Evolutionary conservation across 2,329 filamentous ascomycete species (phyloP).

Genomic region (Alternaria hordeiaustralica): DNA sequence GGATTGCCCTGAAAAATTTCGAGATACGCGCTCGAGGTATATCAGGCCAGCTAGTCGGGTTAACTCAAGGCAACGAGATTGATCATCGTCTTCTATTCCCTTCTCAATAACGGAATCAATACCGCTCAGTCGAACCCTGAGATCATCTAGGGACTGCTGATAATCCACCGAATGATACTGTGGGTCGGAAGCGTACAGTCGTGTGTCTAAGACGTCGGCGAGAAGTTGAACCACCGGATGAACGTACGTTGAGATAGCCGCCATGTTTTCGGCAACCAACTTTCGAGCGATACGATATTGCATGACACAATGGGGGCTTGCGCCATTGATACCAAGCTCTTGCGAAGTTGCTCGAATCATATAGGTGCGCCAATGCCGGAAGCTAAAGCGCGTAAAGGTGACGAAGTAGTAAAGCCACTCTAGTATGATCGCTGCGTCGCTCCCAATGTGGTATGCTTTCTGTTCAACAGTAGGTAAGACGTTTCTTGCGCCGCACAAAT

Average conservation of each 20-base stretch:
- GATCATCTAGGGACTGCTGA: not conserved
- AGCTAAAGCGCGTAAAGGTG: conserved; percentile 10
- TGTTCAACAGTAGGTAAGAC: not conserved
- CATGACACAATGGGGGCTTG: not conserved
- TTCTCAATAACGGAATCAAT: not conserved
- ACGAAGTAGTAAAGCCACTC: conserved; percentile 15
- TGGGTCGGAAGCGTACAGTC: not conserved
- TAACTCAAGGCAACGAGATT: not conserved
- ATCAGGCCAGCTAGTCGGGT: not conserved
- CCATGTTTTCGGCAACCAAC: not conserved
- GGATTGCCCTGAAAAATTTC: not conserved
- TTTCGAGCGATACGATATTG: not conserved
- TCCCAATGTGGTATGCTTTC: not conserved
- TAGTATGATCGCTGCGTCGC: not conserved
- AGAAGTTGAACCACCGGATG: not conserved
- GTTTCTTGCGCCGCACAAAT: not conserved
- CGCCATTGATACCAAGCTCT: conserved; percentile 2
- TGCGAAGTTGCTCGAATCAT: not conserved
- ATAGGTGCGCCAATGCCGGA: conserved; percentile 19
- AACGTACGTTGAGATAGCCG: not conserved
- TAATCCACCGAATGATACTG: not conserved
- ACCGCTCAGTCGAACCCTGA: not conserved
- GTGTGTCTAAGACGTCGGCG: not conserved
- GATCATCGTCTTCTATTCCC: not conserved
- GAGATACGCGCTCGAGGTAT: not conserved